A percentile compares a stretch with the other conserved stretches of the same genome.
Conservation (phyloP, 1,284 basidiomycete genomes). For the Pterulicium gracile region DNA sequence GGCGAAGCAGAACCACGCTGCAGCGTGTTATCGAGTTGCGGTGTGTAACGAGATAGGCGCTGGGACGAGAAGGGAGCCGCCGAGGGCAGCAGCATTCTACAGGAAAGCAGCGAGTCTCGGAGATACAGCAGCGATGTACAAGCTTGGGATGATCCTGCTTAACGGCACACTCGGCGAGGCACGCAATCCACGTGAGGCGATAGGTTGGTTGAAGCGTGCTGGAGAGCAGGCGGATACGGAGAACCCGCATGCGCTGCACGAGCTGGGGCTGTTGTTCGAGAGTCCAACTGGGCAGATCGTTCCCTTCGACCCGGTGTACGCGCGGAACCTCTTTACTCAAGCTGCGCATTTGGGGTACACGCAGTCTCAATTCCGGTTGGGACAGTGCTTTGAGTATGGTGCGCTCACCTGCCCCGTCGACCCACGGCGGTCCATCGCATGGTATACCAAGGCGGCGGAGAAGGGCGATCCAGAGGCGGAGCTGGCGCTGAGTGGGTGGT, state of each 20-base stretch:
- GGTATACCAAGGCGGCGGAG: conserved; percentile 98
- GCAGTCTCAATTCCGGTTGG: conserved; percentile 91
- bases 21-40: conserved; percentile 93
- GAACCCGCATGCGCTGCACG: conserved; percentile 96
- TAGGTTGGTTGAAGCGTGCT: conserved; percentile 91
- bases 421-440: conserved; percentile 87
- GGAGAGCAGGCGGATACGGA: conserved; percentile 97
- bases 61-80: conserved; percentile 85
- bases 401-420: conserved; percentile 85
- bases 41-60: conserved; percentile 99
- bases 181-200: conserved; percentile 83
- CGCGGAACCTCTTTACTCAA: conserved; percentile 83
- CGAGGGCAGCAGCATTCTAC: conserved; percentile 91
- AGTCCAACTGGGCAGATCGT: conserved; percentile 55
- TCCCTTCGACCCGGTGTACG: conserved; percentile 68
- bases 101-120: conserved; percentile 93
- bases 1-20: conserved; percentile 92
- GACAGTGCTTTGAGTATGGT: conserved; percentile 93
- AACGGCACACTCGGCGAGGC: conserved; percentile 80
- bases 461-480: conserved; percentile 93
- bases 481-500: conserved; percentile 95
- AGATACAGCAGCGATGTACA: conserved; percentile 99
- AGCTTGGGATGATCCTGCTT: conserved; percentile 92
- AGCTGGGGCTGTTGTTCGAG: conserved; percentile 91
- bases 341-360: conserved; percentile 92